These are phyloP conservation scores for Erythrobasidium hasegawianum DNA, from an alignment of 1,284 basidiomycete genomes.

Conservation along the genomic window DNA sequence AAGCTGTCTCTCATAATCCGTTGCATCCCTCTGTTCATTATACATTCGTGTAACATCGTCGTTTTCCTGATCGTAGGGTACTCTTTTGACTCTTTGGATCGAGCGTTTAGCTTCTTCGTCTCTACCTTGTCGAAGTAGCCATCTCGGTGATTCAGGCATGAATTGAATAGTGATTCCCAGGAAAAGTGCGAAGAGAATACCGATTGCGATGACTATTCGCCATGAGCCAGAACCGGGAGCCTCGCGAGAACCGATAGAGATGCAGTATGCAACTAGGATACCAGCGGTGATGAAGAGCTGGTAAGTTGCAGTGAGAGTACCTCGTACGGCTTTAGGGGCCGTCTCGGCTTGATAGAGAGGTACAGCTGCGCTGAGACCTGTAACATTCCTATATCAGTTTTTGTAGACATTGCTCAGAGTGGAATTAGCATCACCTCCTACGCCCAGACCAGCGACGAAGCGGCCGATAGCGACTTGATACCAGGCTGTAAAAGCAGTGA, in stretches of 20 bases:
- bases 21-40: conserved; percentile 44
- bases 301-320: conserved; percentile 64
- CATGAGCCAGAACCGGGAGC: conserved; percentile 31
- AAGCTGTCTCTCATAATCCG: conserved; percentile 44
- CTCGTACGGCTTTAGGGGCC: conserved; percentile 70
- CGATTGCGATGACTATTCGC: conserved; percentile 64
- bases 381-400: not conserved
- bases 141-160: conserved; percentile 71
- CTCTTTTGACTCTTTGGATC: conserved; percentile 60
- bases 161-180: conserved; percentile 66
- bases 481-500: conserved; percentile 57
- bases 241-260: conserved; percentile 48
- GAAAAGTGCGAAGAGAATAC: conserved; percentile 65
- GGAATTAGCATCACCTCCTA: conserved; percentile 55
- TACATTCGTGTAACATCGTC: conserved; percentile 51
- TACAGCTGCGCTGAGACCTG: conserved; percentile 62
- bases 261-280: conserved; percentile 66
- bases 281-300: conserved; percentile 73
- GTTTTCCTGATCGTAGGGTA: conserved; percentile 52
- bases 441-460: conserved; percentile 57
- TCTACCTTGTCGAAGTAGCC: conserved; percentile 58
- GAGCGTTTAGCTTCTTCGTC: conserved; percentile 57
- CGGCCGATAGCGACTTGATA: conserved; percentile 64
- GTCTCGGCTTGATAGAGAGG: conserved; percentile 72
- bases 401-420: not conserved